These are phyloP conservation scores for Camellia sinensis DNA, from an alignment of 148 eudicot genomes.

Conservation along the genomic window DNA sequence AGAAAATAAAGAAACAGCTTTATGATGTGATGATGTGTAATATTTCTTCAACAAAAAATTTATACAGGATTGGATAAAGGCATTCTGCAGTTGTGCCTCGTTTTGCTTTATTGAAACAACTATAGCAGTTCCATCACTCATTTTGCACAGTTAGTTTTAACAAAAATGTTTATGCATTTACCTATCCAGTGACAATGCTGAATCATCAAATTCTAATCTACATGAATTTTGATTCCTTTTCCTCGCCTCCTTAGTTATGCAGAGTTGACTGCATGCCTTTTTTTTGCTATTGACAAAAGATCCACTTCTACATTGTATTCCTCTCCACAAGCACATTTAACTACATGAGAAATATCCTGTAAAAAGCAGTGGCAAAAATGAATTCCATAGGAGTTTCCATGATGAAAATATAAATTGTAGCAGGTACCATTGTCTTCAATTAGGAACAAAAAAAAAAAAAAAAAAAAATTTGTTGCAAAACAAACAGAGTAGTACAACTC, in stretches of 20 bases:
- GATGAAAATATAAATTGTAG: slow-evolving; percentile 1
- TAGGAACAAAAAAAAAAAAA: neutral
- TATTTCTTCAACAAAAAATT: neutral
- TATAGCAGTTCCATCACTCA: slow-evolving; percentile 3
- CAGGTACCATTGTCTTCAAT: slow-evolving; percentile 8
- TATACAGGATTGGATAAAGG: neutral
- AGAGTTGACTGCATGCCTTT: slow-evolving; percentile 7
- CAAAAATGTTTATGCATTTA: slow-evolving; percentile 11
- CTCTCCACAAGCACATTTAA: slow-evolving; percentile 71
- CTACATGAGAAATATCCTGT: slow-evolving; percentile 61
- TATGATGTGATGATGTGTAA: neutral
- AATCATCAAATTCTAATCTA: slow-evolving; percentile 5
- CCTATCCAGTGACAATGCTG: slow-evolving; percentile 9
- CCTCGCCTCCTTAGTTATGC: neutral
- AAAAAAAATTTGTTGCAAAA: neutral
- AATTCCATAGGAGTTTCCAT: neutral
- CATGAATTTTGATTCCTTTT: neutral
- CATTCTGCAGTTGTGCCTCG: neutral
- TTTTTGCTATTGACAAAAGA: slow-evolving; percentile 6
- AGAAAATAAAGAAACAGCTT: neutral
- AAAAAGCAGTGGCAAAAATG: slow-evolving; percentile 1
- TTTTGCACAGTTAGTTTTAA: slow-evolving; percentile 11
- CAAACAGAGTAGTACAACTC: neutral
- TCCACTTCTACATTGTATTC: slow-evolving; percentile 59
- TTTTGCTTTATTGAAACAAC: neutral